Percentiles rank a stretch among this genome's conserved stretches.
phyloP scores from a whole-genome alignment of 1,284 basidiomycete genomes.

The Leccinum subrobustum region DNA sequence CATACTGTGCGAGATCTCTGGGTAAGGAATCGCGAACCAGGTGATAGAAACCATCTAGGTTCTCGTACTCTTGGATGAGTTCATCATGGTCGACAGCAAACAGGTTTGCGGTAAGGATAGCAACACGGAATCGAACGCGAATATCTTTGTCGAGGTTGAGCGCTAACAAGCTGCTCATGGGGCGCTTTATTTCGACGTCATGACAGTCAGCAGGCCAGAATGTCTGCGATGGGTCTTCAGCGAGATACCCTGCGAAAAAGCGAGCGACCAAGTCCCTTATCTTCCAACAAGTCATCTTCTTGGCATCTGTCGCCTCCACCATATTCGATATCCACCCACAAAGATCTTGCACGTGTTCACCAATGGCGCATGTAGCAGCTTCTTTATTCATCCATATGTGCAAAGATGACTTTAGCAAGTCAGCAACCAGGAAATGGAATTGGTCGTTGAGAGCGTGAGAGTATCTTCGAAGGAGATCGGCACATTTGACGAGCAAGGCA shows the following conservation, averaged over 20 bases:
- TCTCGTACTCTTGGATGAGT: slow-evolving; percentile 22
- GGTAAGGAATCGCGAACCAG: slow-evolving; percentile 44
- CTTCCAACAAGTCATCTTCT: slow-evolving; percentile 59
- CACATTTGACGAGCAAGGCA: slow-evolving; percentile 54
- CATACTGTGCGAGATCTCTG: slow-evolving; percentile 48
- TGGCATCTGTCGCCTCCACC: slow-evolving; percentile 34
- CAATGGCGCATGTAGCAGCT: slow-evolving; percentile 39
- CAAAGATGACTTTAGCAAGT: slow-evolving; percentile 67
- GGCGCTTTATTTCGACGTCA: slow-evolving; percentile 36
- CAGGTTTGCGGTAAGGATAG: slow-evolving; percentile 60
- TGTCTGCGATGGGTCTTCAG: slow-evolving; percentile 54
- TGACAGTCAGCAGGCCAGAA: slow-evolving; percentile 45
- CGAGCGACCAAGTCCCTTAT: slow-evolving; percentile 63
- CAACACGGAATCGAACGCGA: slow-evolving; percentile 82
- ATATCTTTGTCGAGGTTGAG: slow-evolving; percentile 73
- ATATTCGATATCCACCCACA: slow-evolving; percentile 52
- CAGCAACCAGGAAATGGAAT: slow-evolving; percentile 54
- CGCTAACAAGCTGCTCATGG: slow-evolving; percentile 49
- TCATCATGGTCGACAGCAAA: slow-evolving; percentile 42
- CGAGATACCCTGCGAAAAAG: slow-evolving; percentile 69
- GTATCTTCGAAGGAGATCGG: slow-evolving; percentile 56
- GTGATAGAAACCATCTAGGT: slow-evolving; percentile 40
- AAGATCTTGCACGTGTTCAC: slow-evolving; percentile 47
- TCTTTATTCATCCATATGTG: slow-evolving; percentile 58
- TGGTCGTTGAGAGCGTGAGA: slow-evolving; percentile 54